Evolutionary conservation across 495 filamentous ascomycete genomes (phyloP), one percentile per base, ranked within the genome.

Genomic region (Hyaloscypha bicolor): DNA sequence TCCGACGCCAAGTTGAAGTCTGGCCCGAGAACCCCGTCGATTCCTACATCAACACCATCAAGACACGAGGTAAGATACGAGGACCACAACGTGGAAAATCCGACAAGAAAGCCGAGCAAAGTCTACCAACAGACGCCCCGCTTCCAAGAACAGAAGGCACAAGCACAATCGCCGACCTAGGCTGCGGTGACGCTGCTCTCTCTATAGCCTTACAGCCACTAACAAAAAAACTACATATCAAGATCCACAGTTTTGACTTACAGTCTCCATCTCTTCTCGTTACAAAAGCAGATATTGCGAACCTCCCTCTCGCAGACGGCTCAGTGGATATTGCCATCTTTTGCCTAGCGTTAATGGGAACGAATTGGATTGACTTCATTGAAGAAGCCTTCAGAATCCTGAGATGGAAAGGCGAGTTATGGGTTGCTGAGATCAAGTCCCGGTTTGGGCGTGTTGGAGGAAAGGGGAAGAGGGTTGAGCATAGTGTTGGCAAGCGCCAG

Each of bases 11-110:
- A 79, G 95, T 98, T 60, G 89, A 90, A 62, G 89, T 91, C 2
- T 99, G 95, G 95, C 95, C 95, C 39, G 91, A 94, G 65, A 99
- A 98, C 79, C 95, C 95, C 0, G 91, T 98, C 21, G 89, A 96
- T 69, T 84, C 82, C 25, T 97, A 95, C 77, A 88, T 97, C 71
- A 64, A 77, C 25, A 78, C 86, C 31, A 84, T 97, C 65, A 65
- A 65, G 37, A 31, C 69, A 33, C 51, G 73, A 65, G 73, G 73
- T 22, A 71, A 69, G 56, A 55, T 74, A 19, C 68, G 68, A 53
- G 67, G 62, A 1, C 65, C 62, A 31, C 25, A 55, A 3, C 63
- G 60, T 16, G 39, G 32, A 31, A 60, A 58, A 25, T 33, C 19
- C 1, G 67, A 68, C 11, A 45, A 37, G 14, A 31, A 53, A 4